phyloP scores from a whole-genome alignment of 2,329 filamentous ascomycete species.

The Pyrenochaeta sp. region DNA sequence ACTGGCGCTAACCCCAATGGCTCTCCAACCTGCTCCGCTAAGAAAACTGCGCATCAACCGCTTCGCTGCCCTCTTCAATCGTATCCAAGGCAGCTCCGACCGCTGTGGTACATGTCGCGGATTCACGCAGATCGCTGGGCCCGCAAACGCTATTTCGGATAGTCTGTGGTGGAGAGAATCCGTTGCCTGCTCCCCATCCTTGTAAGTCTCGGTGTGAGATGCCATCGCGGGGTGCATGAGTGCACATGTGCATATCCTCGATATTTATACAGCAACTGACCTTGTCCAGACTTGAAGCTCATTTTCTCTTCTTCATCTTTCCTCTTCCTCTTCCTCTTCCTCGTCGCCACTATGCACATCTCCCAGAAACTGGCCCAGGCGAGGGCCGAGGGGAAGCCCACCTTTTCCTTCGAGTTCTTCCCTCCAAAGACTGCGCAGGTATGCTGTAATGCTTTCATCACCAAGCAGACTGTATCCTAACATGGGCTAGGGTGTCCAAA shows the following conservation, averaged over 20 bases:
- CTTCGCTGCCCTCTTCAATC: slow-evolving; percentile 13
- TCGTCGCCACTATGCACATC: slow-evolving; percentile 81
- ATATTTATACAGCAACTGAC: slow-evolving; percentile 11
- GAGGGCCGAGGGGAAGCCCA: slow-evolving; percentile 79
- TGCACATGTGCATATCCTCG: not conserved
- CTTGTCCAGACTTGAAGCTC: slow-evolving; percentile 4
- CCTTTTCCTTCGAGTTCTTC: slow-evolving; percentile 99
- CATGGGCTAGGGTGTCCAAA: slow-evolving; percentile 78
- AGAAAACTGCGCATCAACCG: slow-evolving; percentile 28
- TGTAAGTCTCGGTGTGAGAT: slow-evolving; percentile 24
- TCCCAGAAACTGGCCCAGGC: slow-evolving; percentile 87
- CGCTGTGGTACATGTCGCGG: slow-evolving; percentile 60
- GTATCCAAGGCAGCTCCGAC: slow-evolving; percentile 7
- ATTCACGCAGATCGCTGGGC: slow-evolving; percentile 61
- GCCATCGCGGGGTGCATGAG: slow-evolving; percentile 32
- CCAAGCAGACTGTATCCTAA: slow-evolving; percentile 23
- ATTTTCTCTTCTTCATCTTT: slow-evolving; percentile 2
- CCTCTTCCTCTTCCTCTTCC: not conserved
- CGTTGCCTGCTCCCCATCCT: slow-evolving; percentile 26
- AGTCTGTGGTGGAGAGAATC: slow-evolving; percentile 28
- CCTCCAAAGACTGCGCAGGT: slow-evolving; percentile 92
- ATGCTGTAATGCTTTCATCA: slow-evolving; percentile 13
- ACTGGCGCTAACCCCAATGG: slow-evolving; percentile 28
- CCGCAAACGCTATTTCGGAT: slow-evolving; percentile 56
- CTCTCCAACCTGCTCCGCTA: slow-evolving; percentile 16